Percentiles rank a stretch among this genome's conserved stretches.
phyloP scores from a whole-genome alignment of 73 alveolate species.

The Halteria grandinella region DNA sequence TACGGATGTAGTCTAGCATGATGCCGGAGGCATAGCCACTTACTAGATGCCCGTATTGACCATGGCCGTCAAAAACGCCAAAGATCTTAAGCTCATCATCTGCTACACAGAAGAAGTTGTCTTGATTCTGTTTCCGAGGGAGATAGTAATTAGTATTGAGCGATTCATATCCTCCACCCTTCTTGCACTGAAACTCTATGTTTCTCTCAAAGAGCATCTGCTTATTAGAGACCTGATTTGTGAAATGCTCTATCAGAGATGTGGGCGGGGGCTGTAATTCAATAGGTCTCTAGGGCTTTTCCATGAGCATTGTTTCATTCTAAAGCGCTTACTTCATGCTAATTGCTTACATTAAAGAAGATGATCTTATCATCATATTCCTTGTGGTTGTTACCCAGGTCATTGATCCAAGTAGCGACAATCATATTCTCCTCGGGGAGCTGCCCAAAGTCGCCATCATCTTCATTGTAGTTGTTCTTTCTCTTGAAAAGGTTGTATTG shows the following conservation, averaged over 20 bases:
- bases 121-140: too few species aligned
- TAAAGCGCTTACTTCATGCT: neutral
- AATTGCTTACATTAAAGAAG: neutral
- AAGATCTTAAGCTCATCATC: slow-evolving; percentile 59
- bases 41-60: slow-evolving; percentile 77
- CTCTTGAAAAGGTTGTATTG: too few species aligned
- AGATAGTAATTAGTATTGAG: too few species aligned
- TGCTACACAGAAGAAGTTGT: slow-evolving; percentile 56
- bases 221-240: slow-evolving; percentile 1
- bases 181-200: slow-evolving; percentile 64
- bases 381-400: slow-evolving; percentile 31
- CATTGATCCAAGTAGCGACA: slow-evolving; percentile 48
- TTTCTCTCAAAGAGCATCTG: slow-evolving; percentile 28
- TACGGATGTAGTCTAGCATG: slow-evolving; percentile 55
- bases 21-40: slow-evolving; percentile 67
- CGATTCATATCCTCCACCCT: too few species aligned
- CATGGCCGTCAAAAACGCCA: slow-evolving; percentile 88
- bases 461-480: too few species aligned
- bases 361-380: slow-evolving; percentile 31
- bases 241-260: neutral
- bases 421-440: slow-evolving; percentile 44
- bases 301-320: too few species aligned
- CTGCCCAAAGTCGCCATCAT: too few species aligned
- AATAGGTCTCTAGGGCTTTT: too few species aligned
- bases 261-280: too few species aligned